Percentiles rank a stretch among this genome's conserved stretches.
Conservation (phyloP, 1,139 yeast genomes). For the Nakaseomyces uthaithaninus region DNA sequence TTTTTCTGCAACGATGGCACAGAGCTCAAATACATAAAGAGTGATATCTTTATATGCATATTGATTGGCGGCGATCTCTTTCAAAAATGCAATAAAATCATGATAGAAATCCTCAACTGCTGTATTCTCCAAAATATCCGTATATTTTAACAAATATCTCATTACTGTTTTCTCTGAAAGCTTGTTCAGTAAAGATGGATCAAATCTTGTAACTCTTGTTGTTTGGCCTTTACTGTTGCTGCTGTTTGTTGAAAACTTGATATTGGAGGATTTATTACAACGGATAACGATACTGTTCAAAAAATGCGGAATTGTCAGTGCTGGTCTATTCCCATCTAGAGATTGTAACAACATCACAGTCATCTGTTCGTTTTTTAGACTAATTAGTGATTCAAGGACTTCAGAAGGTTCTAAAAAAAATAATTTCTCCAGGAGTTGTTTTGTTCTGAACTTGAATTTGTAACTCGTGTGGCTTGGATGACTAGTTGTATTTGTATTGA, state of each 20-base stretch:
- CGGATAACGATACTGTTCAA: slow-evolving; percentile 47
- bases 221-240: slow-evolving; percentile 10
- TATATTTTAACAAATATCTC: slow-evolving; percentile 40
- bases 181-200: slow-evolving; percentile 21
- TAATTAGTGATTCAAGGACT: slow-evolving; percentile 57
- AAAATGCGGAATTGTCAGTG: slow-evolving; percentile 61
- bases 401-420: slow-evolving; percentile 67
- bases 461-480: slow-evolving; percentile 45
- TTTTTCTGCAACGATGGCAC: slow-evolving; percentile 48
- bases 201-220: slow-evolving; percentile 23
- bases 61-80: slow-evolving; percentile 46
- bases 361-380: slow-evolving; percentile 20
- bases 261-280: slow-evolving; percentile 31
- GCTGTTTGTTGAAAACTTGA: slow-evolving; percentile 18
- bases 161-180: slow-evolving; percentile 18
- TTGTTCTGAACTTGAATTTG: slow-evolving; percentile 63
- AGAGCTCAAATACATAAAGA: slow-evolving; percentile 45
- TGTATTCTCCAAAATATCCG: slow-evolving; percentile 61
- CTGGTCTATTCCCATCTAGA: slow-evolving; percentile 79
- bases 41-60: slow-evolving; percentile 43
- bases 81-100: slow-evolving; percentile 49
- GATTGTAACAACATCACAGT: slow-evolving; percentile 40
- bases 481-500: slow-evolving; percentile 45
- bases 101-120: slow-evolving; percentile 70
- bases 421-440: slow-evolving; percentile 59